Conservation (phyloP, 2,329 filamentous ascomycete genomes). For the Geosmithia flava region DNA sequence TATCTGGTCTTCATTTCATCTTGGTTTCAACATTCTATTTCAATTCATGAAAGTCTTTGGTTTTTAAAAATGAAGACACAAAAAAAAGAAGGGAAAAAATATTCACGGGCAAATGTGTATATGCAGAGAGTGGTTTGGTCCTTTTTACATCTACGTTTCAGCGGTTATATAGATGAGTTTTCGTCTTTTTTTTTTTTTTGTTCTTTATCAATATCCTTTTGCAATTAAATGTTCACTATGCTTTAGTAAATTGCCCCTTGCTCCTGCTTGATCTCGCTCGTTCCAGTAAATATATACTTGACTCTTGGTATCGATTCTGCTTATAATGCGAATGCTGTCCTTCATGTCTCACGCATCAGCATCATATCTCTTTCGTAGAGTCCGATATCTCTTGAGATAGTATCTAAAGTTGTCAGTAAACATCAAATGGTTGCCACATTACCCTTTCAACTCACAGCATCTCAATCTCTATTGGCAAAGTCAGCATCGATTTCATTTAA, state of each 20-base stretch:
- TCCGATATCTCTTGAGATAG: constrained; percentile 83
- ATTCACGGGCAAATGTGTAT: background rate
- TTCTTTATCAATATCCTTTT: too few species aligned
- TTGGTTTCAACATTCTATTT: too few species aligned
- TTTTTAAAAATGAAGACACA: too few species aligned
- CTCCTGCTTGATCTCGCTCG: too few species aligned
- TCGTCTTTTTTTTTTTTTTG: background rate
- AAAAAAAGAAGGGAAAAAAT: background rate
- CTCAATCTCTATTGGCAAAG: constrained; percentile 59
- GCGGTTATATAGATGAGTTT: background rate
- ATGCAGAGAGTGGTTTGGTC: background rate
- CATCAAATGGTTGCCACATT: background rate
- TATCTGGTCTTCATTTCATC: too few species aligned
- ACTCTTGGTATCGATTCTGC: too few species aligned
- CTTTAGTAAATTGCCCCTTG: too few species aligned
- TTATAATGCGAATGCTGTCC: too few species aligned
- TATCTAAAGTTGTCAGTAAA: constrained; percentile 42
- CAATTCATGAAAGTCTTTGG: too few species aligned
- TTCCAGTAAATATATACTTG: too few species aligned
- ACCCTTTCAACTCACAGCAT: constrained; percentile 54
- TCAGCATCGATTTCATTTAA: background rate
- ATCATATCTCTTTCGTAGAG: constrained; percentile 70
- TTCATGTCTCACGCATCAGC: constrained; percentile 14
- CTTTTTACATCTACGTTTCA: background rate
- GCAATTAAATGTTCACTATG: too few species aligned